Conservation (phyloP, 495 filamentous ascomycete genomes). For the Penicillium cinerascens region DNA sequence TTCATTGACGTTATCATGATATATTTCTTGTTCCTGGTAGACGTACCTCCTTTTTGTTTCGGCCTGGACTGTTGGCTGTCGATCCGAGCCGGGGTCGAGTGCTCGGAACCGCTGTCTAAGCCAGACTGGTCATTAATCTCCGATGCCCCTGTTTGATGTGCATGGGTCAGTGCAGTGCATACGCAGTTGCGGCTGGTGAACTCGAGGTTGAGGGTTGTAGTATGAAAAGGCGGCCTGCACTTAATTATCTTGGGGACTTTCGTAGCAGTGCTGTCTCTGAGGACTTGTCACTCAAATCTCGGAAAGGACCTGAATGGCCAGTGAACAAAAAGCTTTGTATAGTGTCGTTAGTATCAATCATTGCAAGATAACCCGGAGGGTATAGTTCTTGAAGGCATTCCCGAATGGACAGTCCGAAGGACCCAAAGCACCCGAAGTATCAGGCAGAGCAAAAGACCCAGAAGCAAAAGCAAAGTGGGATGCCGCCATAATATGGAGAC, state of each 20-base stretch:
- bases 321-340: neutral
- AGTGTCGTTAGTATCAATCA: neutral
- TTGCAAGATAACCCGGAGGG: neutral
- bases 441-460: neutral
- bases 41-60: neutral
- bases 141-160: neutral
- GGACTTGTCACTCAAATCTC: neutral
- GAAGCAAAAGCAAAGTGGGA: neutral
- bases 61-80: neutral
- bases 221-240: no score
- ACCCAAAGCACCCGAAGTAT: no score
- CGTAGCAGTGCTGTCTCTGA: neutral
- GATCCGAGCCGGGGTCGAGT: neutral
- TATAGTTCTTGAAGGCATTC: neutral
- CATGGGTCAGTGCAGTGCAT: neutral
- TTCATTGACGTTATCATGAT: conserved; percentile 13
- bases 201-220: neutral
- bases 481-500: neutral
- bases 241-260: no score
- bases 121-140: neutral
- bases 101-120: neutral
- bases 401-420: neutral
- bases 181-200: no score
- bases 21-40: neutral
- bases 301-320: neutral